Percentiles rank a stretch among this genome's conserved stretches.
Conservation (phyloP, 257 asterid genomes). For the Jacaranda copaia region DNA sequence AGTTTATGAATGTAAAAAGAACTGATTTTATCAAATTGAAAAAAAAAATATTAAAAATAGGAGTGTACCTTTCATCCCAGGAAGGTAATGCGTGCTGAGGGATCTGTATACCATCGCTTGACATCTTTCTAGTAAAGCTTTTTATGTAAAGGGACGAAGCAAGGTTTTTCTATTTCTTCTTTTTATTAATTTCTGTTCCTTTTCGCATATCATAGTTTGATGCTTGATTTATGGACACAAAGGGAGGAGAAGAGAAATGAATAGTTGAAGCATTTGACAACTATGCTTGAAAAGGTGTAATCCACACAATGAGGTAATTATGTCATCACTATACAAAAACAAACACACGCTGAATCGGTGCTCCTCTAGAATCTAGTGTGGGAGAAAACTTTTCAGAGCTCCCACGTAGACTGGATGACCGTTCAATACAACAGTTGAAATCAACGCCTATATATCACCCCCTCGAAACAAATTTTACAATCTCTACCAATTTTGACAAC, state of each 20-base stretch:
- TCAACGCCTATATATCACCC: constrained; percentile 25
- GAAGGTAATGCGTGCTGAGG: not conserved
- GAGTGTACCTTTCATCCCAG: not conserved
- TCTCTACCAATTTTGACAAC: constrained; percentile 16
- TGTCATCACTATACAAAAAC: constrained; percentile 33
- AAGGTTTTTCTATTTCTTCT: not conserved
- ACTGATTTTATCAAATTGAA: constrained; percentile 39
- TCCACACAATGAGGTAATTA: constrained; percentile 24
- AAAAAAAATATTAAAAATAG: not conserved
- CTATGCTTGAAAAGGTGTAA: constrained; percentile 8
- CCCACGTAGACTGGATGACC: constrained; percentile 36
- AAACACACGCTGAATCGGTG: constrained; percentile 38
- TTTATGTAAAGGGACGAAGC: not conserved
- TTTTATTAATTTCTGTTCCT: not conserved
- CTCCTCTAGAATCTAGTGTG: constrained; percentile 16
- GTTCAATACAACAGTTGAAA: constrained; percentile 23
- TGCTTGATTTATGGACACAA: not conserved
- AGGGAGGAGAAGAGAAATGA: too few relatives aligned
- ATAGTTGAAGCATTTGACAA: not conserved
- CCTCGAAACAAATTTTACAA: constrained; percentile 5
- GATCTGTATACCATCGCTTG: not conserved
- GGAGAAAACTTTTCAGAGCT: constrained; percentile 36
- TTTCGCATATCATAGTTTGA: not conserved
- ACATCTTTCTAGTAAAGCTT: not conserved
- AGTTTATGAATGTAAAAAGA: constrained; percentile 38